phyloP scores from a whole-genome alignment of 805 yeast species.

The Kluyveromyces lactis region DNA sequence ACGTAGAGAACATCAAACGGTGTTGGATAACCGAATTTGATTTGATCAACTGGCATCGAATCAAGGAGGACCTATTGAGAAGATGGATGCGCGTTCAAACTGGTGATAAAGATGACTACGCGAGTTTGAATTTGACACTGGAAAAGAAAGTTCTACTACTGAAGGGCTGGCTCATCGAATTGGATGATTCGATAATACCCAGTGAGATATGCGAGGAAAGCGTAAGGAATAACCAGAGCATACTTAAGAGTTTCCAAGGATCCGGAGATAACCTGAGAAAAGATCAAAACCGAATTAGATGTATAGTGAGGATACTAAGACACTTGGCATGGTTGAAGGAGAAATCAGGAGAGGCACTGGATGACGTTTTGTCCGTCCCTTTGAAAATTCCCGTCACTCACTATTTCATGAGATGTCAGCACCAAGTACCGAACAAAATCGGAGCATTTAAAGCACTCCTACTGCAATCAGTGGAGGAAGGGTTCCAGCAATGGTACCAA shows the following conservation, averaged over 20 bases:
- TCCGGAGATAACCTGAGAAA: too few relatives aligned
- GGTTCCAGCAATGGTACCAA: too few relatives aligned
- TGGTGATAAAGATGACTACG: too few relatives aligned
- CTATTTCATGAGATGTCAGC: not conserved
- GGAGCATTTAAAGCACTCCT: too few relatives aligned
- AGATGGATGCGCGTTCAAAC: not conserved
- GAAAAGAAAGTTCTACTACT: conserved; percentile 25
- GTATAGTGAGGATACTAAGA: not conserved
- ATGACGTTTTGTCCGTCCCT: too few relatives aligned
- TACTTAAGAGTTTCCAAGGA: too few relatives aligned
- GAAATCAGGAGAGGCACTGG: too few relatives aligned
- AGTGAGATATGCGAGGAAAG: conserved; percentile 4
- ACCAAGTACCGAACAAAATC: not conserved
- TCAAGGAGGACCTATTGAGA: not conserved
- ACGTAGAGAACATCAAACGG: too few relatives aligned
- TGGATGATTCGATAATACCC: conserved; percentile 44
- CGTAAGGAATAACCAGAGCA: not conserved
- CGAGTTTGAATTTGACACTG: too few relatives aligned
- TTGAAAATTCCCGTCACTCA: not conserved
- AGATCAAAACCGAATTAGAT: not conserved
- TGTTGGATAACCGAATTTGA: not conserved
- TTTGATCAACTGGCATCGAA: not conserved
- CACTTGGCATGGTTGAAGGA: not conserved
- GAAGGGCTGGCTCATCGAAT: conserved; percentile 48
- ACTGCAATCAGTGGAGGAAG: too few relatives aligned